phyloP scores from a whole-genome alignment of 768 basidiomycete species.

The Lyophyllum shimeji region DNA sequence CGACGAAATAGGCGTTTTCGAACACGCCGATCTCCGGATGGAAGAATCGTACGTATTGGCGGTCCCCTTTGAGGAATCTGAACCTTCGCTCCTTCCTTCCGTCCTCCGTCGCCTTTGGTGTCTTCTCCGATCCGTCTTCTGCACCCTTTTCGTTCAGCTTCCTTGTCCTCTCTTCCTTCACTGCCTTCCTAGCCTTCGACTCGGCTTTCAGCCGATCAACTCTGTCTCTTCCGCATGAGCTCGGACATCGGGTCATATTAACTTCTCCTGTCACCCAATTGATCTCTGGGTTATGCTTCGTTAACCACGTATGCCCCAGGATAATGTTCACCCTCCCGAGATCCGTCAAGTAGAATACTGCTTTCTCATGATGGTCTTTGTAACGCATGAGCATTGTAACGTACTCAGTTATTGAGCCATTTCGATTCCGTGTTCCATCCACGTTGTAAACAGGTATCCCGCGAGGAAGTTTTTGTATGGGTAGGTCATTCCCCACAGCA shows the following conservation, averaged over 20 bases:
- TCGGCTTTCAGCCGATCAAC: neutral
- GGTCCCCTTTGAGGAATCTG: neutral
- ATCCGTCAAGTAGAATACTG: conserved; percentile 15
- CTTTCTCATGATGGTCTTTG: conserved; percentile 1
- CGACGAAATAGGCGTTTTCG: neutral
- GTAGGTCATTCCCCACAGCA: neutral
- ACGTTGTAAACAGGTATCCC: conserved; percentile 21
- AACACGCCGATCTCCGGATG: conserved; percentile 1
- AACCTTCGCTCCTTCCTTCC: neutral
- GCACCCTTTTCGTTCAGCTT: too few species aligned
- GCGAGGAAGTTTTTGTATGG: conserved; percentile 1
- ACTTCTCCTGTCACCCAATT: too few species aligned
- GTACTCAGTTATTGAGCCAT: neutral
- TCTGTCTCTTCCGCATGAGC: too few species aligned
- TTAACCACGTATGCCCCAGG: too few species aligned
- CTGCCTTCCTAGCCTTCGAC: neutral
- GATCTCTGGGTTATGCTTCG: too few species aligned
- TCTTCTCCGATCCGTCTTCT: neutral
- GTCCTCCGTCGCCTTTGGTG: neutral
- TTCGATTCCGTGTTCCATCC: neutral
- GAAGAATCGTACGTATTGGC: neutral
- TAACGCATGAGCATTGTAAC: neutral
- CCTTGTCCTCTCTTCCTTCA: too few species aligned
- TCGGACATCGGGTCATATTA: too few species aligned
- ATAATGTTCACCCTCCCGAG: too few species aligned